phyloP scores from a whole-genome alignment of 805 yeast genomes.

The Wickerhamomyces hampshirensis region DNA sequence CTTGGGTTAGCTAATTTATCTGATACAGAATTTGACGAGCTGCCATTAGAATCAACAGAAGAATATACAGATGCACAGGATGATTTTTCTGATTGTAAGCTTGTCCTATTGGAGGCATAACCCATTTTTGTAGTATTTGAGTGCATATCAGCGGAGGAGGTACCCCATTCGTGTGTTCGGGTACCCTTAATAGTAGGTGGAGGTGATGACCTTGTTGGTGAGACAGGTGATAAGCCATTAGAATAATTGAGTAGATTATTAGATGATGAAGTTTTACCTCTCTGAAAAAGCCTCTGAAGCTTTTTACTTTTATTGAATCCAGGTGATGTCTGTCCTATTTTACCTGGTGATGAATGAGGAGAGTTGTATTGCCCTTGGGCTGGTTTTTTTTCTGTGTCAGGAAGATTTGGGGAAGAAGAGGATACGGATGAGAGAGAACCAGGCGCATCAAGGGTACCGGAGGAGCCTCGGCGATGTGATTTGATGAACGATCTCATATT shows the following conservation, averaged over 20 bases:
- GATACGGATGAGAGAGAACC: conserved; percentile 1
- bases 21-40: conserved; percentile 1
- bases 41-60: conserved; percentile 3
- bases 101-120: conserved; percentile 3
- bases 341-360: conserved; percentile 7
- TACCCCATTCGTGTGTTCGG: conserved; percentile 47
- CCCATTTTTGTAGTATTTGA: background rate
- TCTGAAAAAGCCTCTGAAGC: conserved; percentile 21
- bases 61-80: conserved; percentile 6
- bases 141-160: conserved; percentile 2
- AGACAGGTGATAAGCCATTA: conserved; percentile 16
- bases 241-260: conserved; percentile 9
- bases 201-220: conserved; percentile 12
- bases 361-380: too few relatives aligned
- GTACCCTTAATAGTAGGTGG: conserved; percentile 41
- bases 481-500: conserved; percentile 37
- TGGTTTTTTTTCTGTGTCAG: too few relatives aligned
- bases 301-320: conserved; percentile 12
- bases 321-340: conserved; percentile 8
- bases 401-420: too few relatives aligned
- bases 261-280: conserved; percentile 18
- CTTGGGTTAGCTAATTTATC: conserved; percentile 2
- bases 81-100: conserved; percentile 4
- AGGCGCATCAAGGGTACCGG: conserved; percentile 16
- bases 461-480: conserved; percentile 32